Conservation (phyloP, 805 yeast genomes). For the Brettanomyces anomalus region DNA sequence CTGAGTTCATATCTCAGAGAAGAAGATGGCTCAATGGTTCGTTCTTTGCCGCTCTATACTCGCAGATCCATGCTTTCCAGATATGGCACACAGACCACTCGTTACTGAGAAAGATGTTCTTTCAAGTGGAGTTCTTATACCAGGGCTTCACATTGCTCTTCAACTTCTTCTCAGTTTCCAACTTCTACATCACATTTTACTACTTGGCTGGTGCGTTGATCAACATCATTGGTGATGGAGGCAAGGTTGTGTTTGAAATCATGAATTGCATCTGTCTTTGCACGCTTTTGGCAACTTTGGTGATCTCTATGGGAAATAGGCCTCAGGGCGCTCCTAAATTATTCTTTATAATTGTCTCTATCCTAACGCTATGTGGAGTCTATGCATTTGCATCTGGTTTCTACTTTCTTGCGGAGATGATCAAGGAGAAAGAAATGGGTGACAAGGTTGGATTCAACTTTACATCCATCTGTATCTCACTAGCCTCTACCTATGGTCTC, state of each 20-base stretch:
- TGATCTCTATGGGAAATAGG: conserved; percentile 92
- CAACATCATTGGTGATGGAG: conserved; percentile 57
- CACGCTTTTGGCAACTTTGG: conserved; percentile 77
- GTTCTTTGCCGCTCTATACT: conserved; percentile 88
- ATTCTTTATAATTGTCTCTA: conserved; percentile 62
- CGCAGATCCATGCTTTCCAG: conserved; percentile 76
- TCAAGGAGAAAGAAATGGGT: conserved; percentile 30
- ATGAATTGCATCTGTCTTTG: conserved; percentile 81
- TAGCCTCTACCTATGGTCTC: conserved; percentile 86
- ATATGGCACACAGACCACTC: conserved; percentile 91
- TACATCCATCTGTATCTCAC: conserved; percentile 71
- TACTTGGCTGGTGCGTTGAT: conserved; percentile 84
- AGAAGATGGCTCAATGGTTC: conserved; percentile 99
- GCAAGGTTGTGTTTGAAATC: conserved; percentile 73
- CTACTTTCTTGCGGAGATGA: conserved; percentile 58
- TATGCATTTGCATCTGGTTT: conserved; percentile 80
- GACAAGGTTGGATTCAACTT: conserved; percentile 39
- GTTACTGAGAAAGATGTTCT: conserved; percentile 61
- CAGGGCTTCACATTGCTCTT: conserved; percentile 74
- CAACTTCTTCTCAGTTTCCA: conserved; percentile 87
- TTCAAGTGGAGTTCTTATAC: conserved; percentile 83
- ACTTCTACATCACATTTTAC: conserved; percentile 86
- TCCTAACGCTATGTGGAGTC: conserved; percentile 69
- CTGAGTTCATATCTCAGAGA: conserved; percentile 94
- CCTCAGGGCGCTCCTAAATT: conserved; percentile 91